phyloP scores from a whole-genome alignment of 2,329 filamentous ascomycete species.

The Chrysoporthe puriensis region DNA sequence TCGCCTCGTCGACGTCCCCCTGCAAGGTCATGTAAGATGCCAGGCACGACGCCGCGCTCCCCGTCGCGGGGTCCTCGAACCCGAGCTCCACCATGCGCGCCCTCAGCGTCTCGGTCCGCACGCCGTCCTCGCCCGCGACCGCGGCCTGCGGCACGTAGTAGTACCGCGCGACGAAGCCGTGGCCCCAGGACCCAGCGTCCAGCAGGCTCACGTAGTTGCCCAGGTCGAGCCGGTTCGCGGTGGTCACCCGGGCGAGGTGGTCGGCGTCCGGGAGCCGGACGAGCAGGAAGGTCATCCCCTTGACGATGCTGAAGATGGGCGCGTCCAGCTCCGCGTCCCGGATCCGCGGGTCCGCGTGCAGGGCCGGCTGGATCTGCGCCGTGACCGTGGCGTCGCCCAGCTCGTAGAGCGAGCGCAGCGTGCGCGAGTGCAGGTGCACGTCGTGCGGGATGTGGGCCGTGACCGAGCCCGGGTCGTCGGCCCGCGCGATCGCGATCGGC shows the following conservation, averaged over 20 bases:
- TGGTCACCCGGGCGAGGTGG: slow-evolving; percentile 51
- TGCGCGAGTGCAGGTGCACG: slow-evolving; percentile 60
- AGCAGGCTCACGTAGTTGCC: slow-evolving; percentile 39
- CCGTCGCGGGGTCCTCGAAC: slow-evolving; percentile 65
- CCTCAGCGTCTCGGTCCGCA: slow-evolving; percentile 40
- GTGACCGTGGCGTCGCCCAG: slow-evolving; percentile 33
- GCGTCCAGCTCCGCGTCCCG: slow-evolving; percentile 45
- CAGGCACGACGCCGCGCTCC: slow-evolving; percentile 64
- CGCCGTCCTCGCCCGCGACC: slow-evolving; percentile 31
- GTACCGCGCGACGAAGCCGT: slow-evolving; percentile 58
- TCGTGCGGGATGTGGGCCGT: slow-evolving; percentile 69
- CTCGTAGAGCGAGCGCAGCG: slow-evolving; percentile 40
- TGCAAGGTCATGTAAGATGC: slow-evolving; percentile 55
- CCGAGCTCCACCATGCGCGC: slow-evolving; percentile 62
- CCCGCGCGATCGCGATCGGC: slow-evolving; percentile 50
- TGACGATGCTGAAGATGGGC: slow-evolving; percentile 66
- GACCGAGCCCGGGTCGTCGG: slow-evolving; percentile 47
- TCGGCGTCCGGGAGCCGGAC: slow-evolving; percentile 64
- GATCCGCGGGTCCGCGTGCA: slow-evolving; percentile 38
- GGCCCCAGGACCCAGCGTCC: slow-evolving; percentile 57
- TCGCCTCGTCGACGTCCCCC: slow-evolving; percentile 39
- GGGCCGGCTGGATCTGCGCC: slow-evolving; percentile 36
- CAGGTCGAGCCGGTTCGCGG: slow-evolving; percentile 37
- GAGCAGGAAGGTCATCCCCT: slow-evolving; percentile 75
- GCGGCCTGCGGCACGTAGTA: slow-evolving; percentile 55